phyloP scores from a whole-genome alignment of 345 rosid species.

The Lepidium aucheri region DNA sequence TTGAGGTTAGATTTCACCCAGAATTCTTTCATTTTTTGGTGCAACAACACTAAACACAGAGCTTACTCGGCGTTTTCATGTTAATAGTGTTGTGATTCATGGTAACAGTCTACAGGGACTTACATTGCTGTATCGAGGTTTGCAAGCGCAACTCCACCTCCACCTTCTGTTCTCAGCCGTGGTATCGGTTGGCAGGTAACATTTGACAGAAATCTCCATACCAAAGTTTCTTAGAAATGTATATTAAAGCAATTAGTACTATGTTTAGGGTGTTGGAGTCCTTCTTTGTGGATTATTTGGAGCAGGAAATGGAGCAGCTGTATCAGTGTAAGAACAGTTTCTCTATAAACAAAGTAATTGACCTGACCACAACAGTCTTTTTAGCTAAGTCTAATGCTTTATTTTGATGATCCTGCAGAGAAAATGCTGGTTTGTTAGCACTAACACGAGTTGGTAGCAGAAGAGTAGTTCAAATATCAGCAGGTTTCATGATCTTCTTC shows the following conservation, averaged over 20 bases:
- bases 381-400: neutral
- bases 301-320: constrained; percentile 86
- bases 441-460: constrained; percentile 83
- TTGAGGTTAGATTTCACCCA: constrained; percentile 46
- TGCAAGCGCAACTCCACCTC: constrained; percentile 89
- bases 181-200: constrained; percentile 99
- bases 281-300: constrained; percentile 90
- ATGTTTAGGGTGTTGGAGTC: constrained; percentile 74
- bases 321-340: constrained; percentile 61
- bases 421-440: constrained; percentile 87
- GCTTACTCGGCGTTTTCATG: neutral
- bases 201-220: neutral
- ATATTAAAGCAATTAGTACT: neutral
- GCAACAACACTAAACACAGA: neutral
- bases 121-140: constrained; percentile 79
- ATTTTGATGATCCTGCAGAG: constrained; percentile 35
- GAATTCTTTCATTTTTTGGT: neutral
- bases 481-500: constrained; percentile 93
- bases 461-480: constrained; percentile 91
- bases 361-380: neutral
- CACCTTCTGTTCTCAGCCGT: constrained; percentile 91
- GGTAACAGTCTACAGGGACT: constrained; percentile 77
- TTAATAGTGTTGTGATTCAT: constrained; percentile 13
- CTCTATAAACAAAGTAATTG: neutral
- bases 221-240: neutral